These are phyloP conservation scores for Pestalotiopsis sp. DNA, from an alignment of 2,329 filamentous ascomycete species.

Conservation along the genomic window DNA sequence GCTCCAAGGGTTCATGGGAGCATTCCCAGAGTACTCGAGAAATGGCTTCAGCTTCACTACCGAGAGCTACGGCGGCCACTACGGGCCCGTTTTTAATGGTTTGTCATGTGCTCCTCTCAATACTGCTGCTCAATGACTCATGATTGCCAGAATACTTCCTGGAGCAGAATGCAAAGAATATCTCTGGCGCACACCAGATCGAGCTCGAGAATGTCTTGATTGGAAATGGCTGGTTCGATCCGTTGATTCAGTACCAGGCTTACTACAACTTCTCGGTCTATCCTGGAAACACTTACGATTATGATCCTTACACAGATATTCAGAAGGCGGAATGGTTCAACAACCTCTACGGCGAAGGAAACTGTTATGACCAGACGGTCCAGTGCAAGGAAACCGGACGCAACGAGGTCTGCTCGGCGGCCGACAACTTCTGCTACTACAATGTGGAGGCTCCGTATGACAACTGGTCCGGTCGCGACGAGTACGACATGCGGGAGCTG, in stretches of 20 bases:
- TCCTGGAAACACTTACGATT: constrained; percentile 59
- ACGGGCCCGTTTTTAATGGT: constrained; percentile 54
- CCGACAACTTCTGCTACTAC: constrained; percentile 56
- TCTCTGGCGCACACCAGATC: constrained; percentile 47
- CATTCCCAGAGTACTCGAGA: constrained; percentile 52
- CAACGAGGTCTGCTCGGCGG: constrained; percentile 51
- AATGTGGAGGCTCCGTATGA: constrained; percentile 56
- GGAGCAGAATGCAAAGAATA: constrained; percentile 43
- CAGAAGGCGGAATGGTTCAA: constrained; percentile 56
- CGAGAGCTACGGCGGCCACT: constrained; percentile 61
- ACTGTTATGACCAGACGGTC: constrained; percentile 58
- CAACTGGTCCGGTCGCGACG: constrained; percentile 51
- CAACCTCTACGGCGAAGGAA: constrained; percentile 60
- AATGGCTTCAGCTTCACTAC: constrained; percentile 56
- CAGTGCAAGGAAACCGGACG: constrained; percentile 55
- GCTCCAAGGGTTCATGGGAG: constrained; percentile 64
- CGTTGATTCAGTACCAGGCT: constrained; percentile 55
- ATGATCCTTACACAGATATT: constrained; percentile 50
- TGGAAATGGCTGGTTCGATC: constrained; percentile 60
- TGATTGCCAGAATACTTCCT: constrained; percentile 38
- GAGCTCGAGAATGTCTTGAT: constrained; percentile 52
- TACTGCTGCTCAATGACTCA: background rate
- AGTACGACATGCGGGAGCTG: constrained; percentile 62
- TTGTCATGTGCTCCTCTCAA: background rate
- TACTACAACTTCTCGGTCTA: constrained; percentile 60